phyloP scores from a whole-genome alignment of 2,329 filamentous ascomycete genomes.

The Penicillium hesseltinei region DNA sequence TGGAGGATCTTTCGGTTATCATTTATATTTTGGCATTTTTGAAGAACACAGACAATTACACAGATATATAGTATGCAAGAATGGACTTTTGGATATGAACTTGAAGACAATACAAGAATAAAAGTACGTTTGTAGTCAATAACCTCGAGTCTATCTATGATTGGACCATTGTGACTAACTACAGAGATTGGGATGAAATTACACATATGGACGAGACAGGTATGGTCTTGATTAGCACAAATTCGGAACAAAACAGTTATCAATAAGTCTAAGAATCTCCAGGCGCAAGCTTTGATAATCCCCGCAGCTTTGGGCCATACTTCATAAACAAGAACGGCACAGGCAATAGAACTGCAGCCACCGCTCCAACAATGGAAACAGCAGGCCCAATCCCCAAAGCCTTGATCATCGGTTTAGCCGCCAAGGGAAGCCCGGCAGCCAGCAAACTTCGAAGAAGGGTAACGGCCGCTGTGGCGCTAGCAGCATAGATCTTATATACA shows the following conservation, averaged over 20 bases:
- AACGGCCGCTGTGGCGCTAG: constrained; percentile 44
- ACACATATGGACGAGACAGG: background rate
- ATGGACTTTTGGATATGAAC: background rate
- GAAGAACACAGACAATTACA: too few species aligned
- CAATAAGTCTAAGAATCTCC: background rate
- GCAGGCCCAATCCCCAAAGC: constrained; percentile 45
- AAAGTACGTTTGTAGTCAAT: background rate
- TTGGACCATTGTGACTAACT: too few species aligned
- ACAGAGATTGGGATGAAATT: background rate
- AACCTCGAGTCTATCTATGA: background rate
- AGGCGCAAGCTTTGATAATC: constrained; percentile 44
- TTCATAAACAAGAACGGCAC: constrained; percentile 49
- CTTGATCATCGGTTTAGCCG: constrained; percentile 43
- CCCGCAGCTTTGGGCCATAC: constrained; percentile 42
- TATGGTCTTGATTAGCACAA: background rate
- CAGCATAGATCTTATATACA: constrained; percentile 42
- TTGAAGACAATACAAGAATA: background rate
- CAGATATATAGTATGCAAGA: background rate
- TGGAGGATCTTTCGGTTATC: background rate
- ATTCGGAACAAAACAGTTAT: background rate
- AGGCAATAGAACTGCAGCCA: constrained; percentile 41
- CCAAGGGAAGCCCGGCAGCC: constrained; percentile 38
- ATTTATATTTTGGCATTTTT: background rate
- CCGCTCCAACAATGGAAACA: constrained; percentile 42
- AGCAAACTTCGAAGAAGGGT: constrained; percentile 46